Base-by-base conservation (phyloP, 352 stramenopile species). In the Pseudoperonospora humuli region DNA sequence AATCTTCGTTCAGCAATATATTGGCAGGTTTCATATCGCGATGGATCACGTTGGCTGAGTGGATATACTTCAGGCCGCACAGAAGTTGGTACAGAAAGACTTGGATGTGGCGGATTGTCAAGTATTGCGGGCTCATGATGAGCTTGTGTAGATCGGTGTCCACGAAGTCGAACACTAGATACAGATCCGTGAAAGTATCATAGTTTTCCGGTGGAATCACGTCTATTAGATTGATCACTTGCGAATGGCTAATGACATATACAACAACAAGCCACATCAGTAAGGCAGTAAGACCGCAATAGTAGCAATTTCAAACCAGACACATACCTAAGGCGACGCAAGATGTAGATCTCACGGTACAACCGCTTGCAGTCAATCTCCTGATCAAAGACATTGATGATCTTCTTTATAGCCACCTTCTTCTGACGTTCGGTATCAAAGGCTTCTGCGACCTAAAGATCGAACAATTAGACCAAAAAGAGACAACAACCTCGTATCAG, bases 81-180 rank as follows among this genome's bases (percentile, higher is more conserved):
- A 98, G 61, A 28, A 98, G 61, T 57, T 98, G 92, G 61, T 98
- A 97, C 45, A 97, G 61, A 64, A 98, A 97, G n/a, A 97, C 96
- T 69, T 97, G 89, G 21, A 96, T 95, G 59, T 98, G 94, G 47
- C 95, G 87, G 42, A 97, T 95, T 0, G 84, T 96, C 39, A 98
- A 64, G 60, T 95, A 96, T 54, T 92, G 79, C 17, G 83, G 84
- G 21, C 73, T 93, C 67, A 95, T 96, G 48, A 97, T 97, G 41
- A 97, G 79, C 31, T 93, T 94, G 61, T 96, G 84, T 52, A 97
- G 60, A 51, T 97, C 91, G 19, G 87, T 97, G 60, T 97, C 89
- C 39, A 97, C 77, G 14, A 94, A 94, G 39, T 97, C 85, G 40
- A 93, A 91, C 38, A 97, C 84, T 20, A 97, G 71, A 64, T 96